Conservation (phyloP, 306 rosid genomes). For the Vachellia collinsii region DNA sequence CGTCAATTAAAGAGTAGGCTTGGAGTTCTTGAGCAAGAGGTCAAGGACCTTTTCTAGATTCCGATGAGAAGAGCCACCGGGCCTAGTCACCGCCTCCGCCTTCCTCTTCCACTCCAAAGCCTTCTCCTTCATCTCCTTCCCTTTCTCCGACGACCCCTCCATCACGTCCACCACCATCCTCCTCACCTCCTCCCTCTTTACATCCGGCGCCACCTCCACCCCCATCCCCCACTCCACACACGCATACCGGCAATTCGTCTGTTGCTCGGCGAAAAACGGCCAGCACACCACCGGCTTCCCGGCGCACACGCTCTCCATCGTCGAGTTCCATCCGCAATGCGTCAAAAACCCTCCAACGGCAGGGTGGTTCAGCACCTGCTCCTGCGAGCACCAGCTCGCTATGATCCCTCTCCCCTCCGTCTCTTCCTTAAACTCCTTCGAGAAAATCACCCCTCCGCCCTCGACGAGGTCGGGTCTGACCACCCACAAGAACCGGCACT, state of each 20-base stretch:
- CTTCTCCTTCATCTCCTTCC: slow-evolving; percentile 17
- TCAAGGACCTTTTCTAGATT: not conserved
- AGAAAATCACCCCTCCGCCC: slow-evolving; percentile 23
- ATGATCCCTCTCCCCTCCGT: slow-evolving; percentile 27
- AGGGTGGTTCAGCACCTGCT: slow-evolving; percentile 26
- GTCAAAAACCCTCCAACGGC: slow-evolving; percentile 23
- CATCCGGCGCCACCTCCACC: slow-evolving; percentile 2
- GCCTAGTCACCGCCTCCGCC: not conserved
- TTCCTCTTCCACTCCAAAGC: slow-evolving; percentile 25
- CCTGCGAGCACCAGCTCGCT: slow-evolving; percentile 35
- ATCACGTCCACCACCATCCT: not conserved
- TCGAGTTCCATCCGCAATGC: slow-evolving; percentile 29
- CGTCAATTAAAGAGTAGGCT: not conserved
- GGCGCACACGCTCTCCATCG: slow-evolving; percentile 12
- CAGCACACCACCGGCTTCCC: slow-evolving; percentile 32
- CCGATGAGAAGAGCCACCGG: slow-evolving; percentile 18
- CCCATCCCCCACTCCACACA: slow-evolving; percentile 35
- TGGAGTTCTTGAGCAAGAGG: not conserved
- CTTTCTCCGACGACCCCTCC: slow-evolving; percentile 14
- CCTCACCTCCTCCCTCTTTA: slow-evolving; percentile 15
- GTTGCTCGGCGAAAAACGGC: slow-evolving; percentile 41
- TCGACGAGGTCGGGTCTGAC: slow-evolving; percentile 31
- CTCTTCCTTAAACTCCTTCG: not conserved
- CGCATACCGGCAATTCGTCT: slow-evolving; percentile 26
- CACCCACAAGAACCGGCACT: slow-evolving; percentile 38